Percentiles rank a stretch among this genome's conserved stretches.
phyloP scores from a whole-genome alignment of 208 protist species.

The Trypanosoma avium region DNA sequence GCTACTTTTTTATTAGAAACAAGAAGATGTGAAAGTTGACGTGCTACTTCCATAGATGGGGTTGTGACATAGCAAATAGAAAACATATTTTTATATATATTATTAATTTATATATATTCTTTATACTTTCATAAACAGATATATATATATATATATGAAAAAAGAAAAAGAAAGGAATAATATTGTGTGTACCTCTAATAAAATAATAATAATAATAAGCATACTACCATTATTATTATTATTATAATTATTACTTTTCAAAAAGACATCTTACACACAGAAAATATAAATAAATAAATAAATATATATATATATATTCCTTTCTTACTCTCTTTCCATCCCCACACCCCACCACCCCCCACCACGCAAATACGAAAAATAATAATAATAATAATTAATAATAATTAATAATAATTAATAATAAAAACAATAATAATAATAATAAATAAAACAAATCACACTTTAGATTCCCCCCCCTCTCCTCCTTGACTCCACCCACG shows the following conservation, averaged over 20 bases:
- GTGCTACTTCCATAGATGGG: slow-evolving; percentile 33
- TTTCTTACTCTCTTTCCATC: slow-evolving; percentile 8
- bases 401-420: no score
- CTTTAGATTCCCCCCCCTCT: no score
- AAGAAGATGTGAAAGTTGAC: slow-evolving; percentile 25
- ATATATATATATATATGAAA: not conserved
- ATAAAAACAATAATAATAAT: no score
- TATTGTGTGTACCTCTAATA: no score
- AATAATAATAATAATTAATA: no score
- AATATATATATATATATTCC: not conserved
- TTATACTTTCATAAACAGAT: not conserved
- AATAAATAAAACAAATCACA: no score
- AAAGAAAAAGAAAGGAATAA: no score
- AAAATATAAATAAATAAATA: slow-evolving; percentile 1
- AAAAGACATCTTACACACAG: not conserved
- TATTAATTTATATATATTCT: not conserved
- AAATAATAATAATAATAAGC: no score
- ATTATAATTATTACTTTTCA: not conserved
- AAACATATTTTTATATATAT: slow-evolving; percentile 17
- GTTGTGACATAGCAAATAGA: slow-evolving; percentile 47
- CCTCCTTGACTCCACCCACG: slow-evolving; percentile 26
- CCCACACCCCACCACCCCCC: slow-evolving; percentile 23
- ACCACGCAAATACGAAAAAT: no score
- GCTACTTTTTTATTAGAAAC: slow-evolving; percentile 30
- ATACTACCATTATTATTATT: no score